Evolutionary conservation across 345 rosid genomes (phyloP), one percentile per base, ranked within the genome.

Genomic region (Salix brachista): DNA sequence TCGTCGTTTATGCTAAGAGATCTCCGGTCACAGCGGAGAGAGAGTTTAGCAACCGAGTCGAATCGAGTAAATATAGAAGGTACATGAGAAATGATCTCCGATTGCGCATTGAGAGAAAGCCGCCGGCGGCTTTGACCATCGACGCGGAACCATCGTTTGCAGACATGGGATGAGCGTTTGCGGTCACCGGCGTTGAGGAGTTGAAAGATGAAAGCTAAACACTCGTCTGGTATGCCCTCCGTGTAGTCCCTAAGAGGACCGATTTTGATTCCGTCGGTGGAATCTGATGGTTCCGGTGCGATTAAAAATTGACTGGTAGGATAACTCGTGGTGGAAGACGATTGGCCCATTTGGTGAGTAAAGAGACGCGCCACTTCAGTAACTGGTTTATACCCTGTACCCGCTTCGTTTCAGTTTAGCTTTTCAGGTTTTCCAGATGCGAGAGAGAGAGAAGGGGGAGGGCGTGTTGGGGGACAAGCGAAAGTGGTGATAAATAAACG

Each of bases 41-140:
- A 80, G 77, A 93, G 92, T 70, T 90, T 90, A 36, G 90, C 83
- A 42, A 95, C 91, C 11, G 94, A 85, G 66, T 90, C 91, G 65
- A 93, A 95, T 66, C 99, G 91, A 12, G 80, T 48, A 80, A 91
- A 91, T 11, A 95, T 37, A 8, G 84, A 73, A 5, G 87, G 86
- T 18, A 93, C 26, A 17, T 14, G 80, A 5, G 83, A 41, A 32
- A 77, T 70, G 62, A 93, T 88, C 79, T 86, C 96, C 26, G 87
- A 64, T 37, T 77, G 85, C 23, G 97, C 97, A 68, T 87, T 79
- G 8, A 94, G 90, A 16, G 97, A 91, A 12, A 94, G 79, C 34
- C 97, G 86, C 75, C 86, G 85, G 18, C 97, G 97, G 74, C 79
- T 89, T 84, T 82, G 78, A 10, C 96, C 97, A 79, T 96, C 99